These are phyloP conservation scores for Arctium lappa DNA, from an alignment of 129 eudicot genomes.

Conservation along the genomic window DNA sequence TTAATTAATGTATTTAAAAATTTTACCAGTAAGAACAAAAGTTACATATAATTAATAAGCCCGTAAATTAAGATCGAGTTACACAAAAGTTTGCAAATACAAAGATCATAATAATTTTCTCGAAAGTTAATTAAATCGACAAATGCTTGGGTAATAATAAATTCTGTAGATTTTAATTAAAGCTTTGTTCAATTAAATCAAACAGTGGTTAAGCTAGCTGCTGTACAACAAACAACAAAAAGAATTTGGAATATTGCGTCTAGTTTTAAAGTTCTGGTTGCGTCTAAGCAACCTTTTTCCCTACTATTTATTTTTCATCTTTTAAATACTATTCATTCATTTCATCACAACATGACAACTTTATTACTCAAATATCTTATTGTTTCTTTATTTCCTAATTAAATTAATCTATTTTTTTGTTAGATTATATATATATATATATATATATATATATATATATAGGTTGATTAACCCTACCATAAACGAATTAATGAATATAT, in stretches of 20 bases:
- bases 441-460: no score
- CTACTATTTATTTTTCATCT: background rate
- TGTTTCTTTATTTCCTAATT: background rate
- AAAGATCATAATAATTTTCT: no score
- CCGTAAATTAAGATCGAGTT: no score
- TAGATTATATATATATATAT: background rate
- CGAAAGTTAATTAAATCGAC: background rate
- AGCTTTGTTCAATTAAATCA: background rate
- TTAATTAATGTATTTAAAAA: no score
- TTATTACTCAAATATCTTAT: background rate
- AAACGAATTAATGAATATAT: background rate
- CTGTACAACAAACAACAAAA: background rate
- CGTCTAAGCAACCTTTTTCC: constrained; percentile 18
- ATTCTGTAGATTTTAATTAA: background rate
- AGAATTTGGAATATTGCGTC: background rate
- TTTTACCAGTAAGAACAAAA: no score
- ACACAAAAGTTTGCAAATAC: background rate
- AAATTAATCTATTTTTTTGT: background rate
- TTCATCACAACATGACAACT: background rate
- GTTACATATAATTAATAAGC: no score
- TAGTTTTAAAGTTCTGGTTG: constrained; percentile 1
- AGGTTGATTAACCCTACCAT: background rate
- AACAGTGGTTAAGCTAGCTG: background rate
- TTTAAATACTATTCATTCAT: background rate
- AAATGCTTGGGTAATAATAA: background rate